A percentile compares a stretch with the other conserved stretches of the same genome.
phyloP scores from a whole-genome alignment of 768 basidiomycete species.

The Gloeophyllum trabeum region DNA sequence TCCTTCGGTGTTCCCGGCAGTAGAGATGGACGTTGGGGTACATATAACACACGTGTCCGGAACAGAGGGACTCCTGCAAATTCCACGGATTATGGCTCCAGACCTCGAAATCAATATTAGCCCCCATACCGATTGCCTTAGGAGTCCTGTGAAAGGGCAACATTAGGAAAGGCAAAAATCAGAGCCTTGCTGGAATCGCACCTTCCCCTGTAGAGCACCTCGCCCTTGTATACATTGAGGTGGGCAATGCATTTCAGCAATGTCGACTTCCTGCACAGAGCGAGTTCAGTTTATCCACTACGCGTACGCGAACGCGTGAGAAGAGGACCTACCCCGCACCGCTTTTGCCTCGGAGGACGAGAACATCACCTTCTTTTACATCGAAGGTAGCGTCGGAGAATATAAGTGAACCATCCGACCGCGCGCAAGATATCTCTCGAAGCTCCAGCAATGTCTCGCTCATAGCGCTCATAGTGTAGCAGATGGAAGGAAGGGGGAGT shows the following conservation, averaged over 20 bases:
- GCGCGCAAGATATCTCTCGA: slow-evolving; percentile 35
- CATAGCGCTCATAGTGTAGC: slow-evolving; percentile 7
- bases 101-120: too few relatives aligned
- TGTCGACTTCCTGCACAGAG: slow-evolving; percentile 47
- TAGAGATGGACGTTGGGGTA: slow-evolving; percentile 84
- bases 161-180: too few relatives aligned
- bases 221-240: slow-evolving; percentile 58
- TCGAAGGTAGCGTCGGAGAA: slow-evolving; percentile 52
- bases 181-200: slow-evolving; percentile 18
- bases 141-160: too few relatives aligned
- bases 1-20: slow-evolving; percentile 71
- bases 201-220: slow-evolving; percentile 58
- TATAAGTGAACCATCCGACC: slow-evolving; percentile 33
- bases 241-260: slow-evolving; percentile 80
- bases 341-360: slow-evolving; percentile 70
- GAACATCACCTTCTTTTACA: slow-evolving; percentile 62
- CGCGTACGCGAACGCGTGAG: background rate
- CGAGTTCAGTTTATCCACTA: background rate
- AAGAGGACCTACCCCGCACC: slow-evolving; percentile 48
- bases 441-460: slow-evolving; percentile 38
- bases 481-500: background rate
- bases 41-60: slow-evolving; percentile 72
- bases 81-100: background rate
- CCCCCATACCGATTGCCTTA: too few relatives aligned
- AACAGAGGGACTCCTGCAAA: slow-evolving; percentile 65